phyloP scores from a whole-genome alignment of 2,329 filamentous ascomycete species.

The Beauveria sp. region DNA sequence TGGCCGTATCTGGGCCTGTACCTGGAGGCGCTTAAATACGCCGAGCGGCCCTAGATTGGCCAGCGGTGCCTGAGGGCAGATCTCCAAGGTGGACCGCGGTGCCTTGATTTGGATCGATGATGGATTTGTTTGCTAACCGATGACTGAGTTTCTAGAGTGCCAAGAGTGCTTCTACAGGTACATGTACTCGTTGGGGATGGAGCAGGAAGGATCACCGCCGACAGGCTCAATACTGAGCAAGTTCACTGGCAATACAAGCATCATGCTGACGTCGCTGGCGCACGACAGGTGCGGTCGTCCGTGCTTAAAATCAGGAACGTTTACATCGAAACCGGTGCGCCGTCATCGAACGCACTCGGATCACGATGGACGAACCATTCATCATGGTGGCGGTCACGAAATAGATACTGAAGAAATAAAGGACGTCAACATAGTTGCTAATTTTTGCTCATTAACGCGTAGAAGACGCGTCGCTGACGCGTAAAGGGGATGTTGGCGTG shows the following conservation, averaged over 20 bases:
- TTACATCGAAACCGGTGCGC: not conserved
- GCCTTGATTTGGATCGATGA: not conserved
- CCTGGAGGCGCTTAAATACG: not conserved
- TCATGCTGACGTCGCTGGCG: not conserved
- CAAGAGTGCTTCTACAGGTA: not conserved
- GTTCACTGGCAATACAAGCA: not conserved
- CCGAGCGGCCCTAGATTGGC: too few species aligned
- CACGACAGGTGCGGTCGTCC: not conserved
- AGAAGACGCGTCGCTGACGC: not conserved
- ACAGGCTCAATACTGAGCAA: not conserved
- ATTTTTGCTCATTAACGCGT: not conserved
- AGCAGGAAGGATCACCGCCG: not conserved
- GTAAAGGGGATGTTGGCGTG: not conserved
- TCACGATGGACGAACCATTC: not conserved
- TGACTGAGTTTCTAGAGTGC: not conserved
- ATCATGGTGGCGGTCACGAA: constrained; percentile 2
- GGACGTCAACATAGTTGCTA: not conserved
- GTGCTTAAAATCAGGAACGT: not conserved
- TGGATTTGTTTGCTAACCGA: not conserved
- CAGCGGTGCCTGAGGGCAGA: not conserved
- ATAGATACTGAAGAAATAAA: not conserved
- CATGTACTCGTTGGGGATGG: not conserved
- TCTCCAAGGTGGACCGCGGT: not conserved
- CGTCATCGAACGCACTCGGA: not conserved
- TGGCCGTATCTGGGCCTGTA: not conserved